These are phyloP conservation scores for Diutina scorzettiae DNA, from an alignment of 1,139 yeast genomes.

Conservation along the genomic window DNA sequence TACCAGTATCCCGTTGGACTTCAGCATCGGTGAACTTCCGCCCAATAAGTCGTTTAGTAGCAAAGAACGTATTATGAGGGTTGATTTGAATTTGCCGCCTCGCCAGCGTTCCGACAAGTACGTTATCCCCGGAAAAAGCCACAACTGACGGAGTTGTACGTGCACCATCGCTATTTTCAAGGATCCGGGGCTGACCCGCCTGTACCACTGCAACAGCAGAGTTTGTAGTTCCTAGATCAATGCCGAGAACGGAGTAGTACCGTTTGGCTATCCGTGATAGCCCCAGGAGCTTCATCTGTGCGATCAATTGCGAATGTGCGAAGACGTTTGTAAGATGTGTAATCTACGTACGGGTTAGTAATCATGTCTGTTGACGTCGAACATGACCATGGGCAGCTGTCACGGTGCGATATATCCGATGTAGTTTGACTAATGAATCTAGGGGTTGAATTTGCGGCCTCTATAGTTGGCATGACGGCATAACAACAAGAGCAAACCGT, in stretches of 20 bases:
- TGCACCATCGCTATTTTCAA: slow-evolving; percentile 59
- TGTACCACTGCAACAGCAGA: slow-evolving; percentile 67
- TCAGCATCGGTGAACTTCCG: slow-evolving; percentile 51
- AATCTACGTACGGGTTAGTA: too few species aligned
- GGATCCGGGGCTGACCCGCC: slow-evolving; percentile 37
- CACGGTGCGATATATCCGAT: too few species aligned
- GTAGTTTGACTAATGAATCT: too few species aligned
- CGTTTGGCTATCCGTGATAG: background rate
- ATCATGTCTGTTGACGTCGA: too few species aligned
- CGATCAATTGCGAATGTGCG: too few species aligned
- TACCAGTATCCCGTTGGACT: slow-evolving; percentile 46
- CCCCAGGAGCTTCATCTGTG: too few species aligned
- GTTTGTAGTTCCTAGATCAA: slow-evolving; percentile 72
- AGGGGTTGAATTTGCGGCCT: too few species aligned
- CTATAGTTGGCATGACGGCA: too few species aligned
- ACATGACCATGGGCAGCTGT: too few species aligned
- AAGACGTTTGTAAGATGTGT: too few species aligned
- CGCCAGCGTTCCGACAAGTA: slow-evolving; percentile 52
- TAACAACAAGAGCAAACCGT: too few species aligned
- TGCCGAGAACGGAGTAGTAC: slow-evolving; percentile 37
- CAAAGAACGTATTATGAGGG: slow-evolving; percentile 59
- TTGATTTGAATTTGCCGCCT: slow-evolving; percentile 56
- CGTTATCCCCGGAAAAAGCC: slow-evolving; percentile 33
- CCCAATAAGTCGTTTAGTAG: slow-evolving; percentile 66
- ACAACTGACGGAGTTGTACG: slow-evolving; percentile 68